phyloP scores from a whole-genome alignment of 1,284 basidiomycete genomes.

The Boletus nobilissimus region DNA sequence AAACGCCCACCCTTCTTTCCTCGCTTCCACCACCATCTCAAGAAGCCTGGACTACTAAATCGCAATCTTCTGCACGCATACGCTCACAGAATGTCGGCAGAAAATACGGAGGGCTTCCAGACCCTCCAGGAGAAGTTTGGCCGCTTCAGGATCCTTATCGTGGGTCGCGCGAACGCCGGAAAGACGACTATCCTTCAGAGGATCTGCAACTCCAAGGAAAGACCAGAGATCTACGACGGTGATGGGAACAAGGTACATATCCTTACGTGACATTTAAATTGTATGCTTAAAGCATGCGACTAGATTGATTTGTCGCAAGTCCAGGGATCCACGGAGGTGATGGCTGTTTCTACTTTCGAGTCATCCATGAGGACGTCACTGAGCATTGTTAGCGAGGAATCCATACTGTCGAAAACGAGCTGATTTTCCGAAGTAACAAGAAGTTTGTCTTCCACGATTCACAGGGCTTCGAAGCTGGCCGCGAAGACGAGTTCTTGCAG shows the following conservation, averaged over 20 bases:
- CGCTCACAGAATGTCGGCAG: not conserved
- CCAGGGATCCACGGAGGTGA: not conserved
- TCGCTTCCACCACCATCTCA: not conserved
- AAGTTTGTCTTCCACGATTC: constrained; percentile 7
- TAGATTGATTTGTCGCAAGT: constrained; percentile 8
- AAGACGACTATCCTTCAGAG: constrained; percentile 25
- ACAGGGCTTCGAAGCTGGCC: not conserved
- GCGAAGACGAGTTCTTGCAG: not conserved
- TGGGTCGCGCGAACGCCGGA: constrained; percentile 19
- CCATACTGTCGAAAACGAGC: not conserved
- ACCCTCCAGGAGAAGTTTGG: constrained; percentile 3
- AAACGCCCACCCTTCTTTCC: not conserved
- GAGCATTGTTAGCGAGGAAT: not conserved
- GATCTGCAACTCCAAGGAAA: constrained; percentile 20
- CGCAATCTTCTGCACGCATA: not conserved
- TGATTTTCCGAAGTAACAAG: not conserved
- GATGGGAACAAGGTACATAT: constrained; percentile 2
- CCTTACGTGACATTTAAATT: not conserved
- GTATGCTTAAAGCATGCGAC: not conserved
- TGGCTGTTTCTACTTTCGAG: not conserved
- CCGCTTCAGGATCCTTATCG: constrained; percentile 3
- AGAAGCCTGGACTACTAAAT: not conserved
- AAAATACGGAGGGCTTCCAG: not conserved
- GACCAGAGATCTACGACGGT: constrained; percentile 17
- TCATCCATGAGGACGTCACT: too few species aligned